These are phyloP conservation scores for Ilex paraguariensis DNA, from an alignment of 305 asterid genomes.

Conservation along the genomic window DNA sequence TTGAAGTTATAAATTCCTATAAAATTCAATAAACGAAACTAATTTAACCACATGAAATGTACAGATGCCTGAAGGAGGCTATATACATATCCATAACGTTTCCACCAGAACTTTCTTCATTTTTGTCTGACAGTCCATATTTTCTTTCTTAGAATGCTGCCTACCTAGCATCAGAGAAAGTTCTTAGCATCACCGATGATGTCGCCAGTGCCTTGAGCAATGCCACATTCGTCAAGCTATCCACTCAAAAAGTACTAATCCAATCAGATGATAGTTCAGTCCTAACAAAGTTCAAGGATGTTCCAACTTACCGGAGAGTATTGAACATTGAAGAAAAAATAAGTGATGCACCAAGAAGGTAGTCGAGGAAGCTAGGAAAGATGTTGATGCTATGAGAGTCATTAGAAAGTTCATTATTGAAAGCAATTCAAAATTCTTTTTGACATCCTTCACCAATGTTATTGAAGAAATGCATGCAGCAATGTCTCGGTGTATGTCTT, in stretches of 20 bases:
- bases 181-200: constrained; percentile 60
- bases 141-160: constrained; percentile 57
- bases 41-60: too few relatives aligned
- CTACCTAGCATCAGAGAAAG: constrained; percentile 59
- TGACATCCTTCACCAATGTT: constrained; percentile 45
- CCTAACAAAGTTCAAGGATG: constrained; percentile 48
- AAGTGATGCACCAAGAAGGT: constrained; percentile 39
- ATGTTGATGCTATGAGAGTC: constrained; percentile 63
- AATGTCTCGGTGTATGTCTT: constrained; percentile 76
- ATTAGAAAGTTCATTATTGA: constrained; percentile 44
- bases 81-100: neutral
- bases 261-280: constrained; percentile 81
- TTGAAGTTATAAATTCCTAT: neutral
- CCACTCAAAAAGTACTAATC: constrained; percentile 63
- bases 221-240: constrained; percentile 57
- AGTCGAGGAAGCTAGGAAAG: constrained; percentile 64
- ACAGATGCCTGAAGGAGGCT: neutral
- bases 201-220: constrained; percentile 61
- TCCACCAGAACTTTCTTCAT: neutral
- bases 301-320: constrained; percentile 49
- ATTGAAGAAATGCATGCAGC: constrained; percentile 61
- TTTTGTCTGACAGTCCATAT: too few relatives aligned
- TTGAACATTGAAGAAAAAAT: constrained; percentile 33
- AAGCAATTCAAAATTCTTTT: constrained; percentile 31
- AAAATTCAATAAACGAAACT: neutral